Percentiles rank a stretch among this genome's conserved stretches.
Evolutionary conservation across 1,284 basidiomycete species (phyloP).

Genomic region (Cutaneotrichosporon spelunceum): DNA sequence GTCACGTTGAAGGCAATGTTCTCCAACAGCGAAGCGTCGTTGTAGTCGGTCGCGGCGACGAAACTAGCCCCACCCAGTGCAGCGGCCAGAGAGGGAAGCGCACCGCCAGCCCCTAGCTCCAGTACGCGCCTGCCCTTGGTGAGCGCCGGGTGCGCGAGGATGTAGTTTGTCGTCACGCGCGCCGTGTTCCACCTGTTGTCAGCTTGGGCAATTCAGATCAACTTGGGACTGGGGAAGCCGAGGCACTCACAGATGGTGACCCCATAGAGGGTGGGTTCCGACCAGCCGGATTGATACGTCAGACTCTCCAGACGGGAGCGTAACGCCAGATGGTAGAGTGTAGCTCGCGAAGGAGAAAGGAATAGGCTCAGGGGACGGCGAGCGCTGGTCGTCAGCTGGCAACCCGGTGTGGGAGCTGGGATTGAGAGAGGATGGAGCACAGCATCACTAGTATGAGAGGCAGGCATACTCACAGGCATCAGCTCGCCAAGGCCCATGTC

Average conservation of each 20-base stretch:
- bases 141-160: slow-evolving; percentile 56
- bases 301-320: slow-evolving; percentile 22
- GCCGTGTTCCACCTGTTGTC: slow-evolving; percentile 78
- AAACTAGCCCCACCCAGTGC: slow-evolving; percentile 63
- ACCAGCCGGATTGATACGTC: slow-evolving; percentile 70
- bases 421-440: background rate
- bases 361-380: slow-evolving; percentile 37
- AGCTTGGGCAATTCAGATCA: background rate
- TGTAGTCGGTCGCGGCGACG: slow-evolving; percentile 83
- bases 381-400: slow-evolving; percentile 27
- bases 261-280: slow-evolving; percentile 86
- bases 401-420: too few species aligned
- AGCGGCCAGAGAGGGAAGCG: slow-evolving; percentile 73
- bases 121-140: slow-evolving; percentile 59
- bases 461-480: slow-evolving; percentile 41
- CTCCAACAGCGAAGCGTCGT: slow-evolving; percentile 71
- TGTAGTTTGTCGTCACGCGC: slow-evolving; percentile 66
- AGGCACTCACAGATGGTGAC: slow-evolving; percentile 70
- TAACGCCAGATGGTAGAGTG: slow-evolving; percentile 27
- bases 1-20: slow-evolving; percentile 71
- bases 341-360: slow-evolving; percentile 47
- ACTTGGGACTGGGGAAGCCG: background rate
- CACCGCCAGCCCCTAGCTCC: slow-evolving; percentile 91
- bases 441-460: background rate
- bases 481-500: slow-evolving; percentile 49